These are phyloP conservation scores for Trichoderma parareesei DNA, from an alignment of 495 filamentous ascomycete species.

Conservation along the genomic window DNA sequence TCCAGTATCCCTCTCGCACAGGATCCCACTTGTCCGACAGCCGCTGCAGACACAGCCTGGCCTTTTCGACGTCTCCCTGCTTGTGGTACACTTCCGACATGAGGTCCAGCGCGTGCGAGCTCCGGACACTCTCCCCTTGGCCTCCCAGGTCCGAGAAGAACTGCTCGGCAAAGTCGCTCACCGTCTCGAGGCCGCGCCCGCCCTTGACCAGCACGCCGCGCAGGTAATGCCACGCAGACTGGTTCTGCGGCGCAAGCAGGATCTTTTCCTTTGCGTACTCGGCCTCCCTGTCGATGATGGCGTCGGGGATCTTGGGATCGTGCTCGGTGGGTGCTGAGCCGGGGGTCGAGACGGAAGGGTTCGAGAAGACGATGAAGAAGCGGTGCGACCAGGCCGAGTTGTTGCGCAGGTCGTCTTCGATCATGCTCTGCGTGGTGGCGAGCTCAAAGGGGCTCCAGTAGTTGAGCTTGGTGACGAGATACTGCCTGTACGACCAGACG, in stretches of 20 bases:
- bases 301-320: slow-evolving; percentile 45
- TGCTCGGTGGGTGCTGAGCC: slow-evolving; percentile 35
- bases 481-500: slow-evolving; percentile 95
- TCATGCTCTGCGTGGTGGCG: slow-evolving; percentile 56
- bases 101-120: slow-evolving; percentile 83
- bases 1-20: slow-evolving; percentile 87
- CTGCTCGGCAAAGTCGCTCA: slow-evolving; percentile 55
- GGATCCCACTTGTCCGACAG: slow-evolving; percentile 84
- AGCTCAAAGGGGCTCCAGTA: slow-evolving; percentile 57
- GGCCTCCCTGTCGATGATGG: slow-evolving; percentile 67
- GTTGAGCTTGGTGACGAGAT: slow-evolving; percentile 74
- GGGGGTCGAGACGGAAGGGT: slow-evolving; percentile 43
- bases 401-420: slow-evolving; percentile 76
- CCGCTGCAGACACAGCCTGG: slow-evolving; percentile 57
- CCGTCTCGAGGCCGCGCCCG: slow-evolving; percentile 44
- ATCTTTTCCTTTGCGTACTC: slow-evolving; percentile 64
- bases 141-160: slow-evolving; percentile 51
- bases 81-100: slow-evolving; percentile 73
- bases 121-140: slow-evolving; percentile 47
- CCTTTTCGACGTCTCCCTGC: slow-evolving; percentile 48
- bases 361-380: slow-evolving; percentile 79
- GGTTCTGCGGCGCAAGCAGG: slow-evolving; percentile 78
- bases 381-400: slow-evolving; percentile 97
- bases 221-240: slow-evolving; percentile 87
- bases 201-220: slow-evolving; percentile 63